Evolutionary conservation across 495 filamentous ascomycete species (phyloP), one percentile per base, ranked within the genome.

Genomic region (Lentithecium fluviatile): DNA sequence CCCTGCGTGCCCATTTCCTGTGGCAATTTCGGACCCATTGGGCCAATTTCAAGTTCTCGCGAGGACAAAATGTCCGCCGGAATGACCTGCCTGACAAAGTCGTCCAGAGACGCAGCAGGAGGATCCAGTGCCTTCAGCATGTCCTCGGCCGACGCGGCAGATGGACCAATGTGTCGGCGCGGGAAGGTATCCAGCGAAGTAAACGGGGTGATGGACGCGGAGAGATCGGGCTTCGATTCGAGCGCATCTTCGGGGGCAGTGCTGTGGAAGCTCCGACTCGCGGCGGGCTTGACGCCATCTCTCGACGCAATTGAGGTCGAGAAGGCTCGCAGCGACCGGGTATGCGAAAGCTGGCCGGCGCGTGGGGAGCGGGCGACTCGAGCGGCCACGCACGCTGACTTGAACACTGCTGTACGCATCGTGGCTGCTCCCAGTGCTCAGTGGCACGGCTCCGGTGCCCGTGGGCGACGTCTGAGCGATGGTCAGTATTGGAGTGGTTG

Each of bases 131-230:
- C 81, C 45, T 85, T 81, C 36, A 98, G 84, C 94, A 98, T 98
- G 67, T 87, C 76, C 62, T 85, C 72, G 0, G 83, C 83, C 47
- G 87, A 86, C 34, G 79, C 76, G 20, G 86, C 79, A 45, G 87
- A 85, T n/a, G 94, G 94, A 2, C 94, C 94, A 75, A 97, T 95
- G 70, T 98, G 94, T n/a, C 94, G 85, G 24, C 86, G 79, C 50
- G 88, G 80, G 71, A 98, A 98, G 23, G 84, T 88, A 75, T 81
- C 79, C 5, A 79, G 71, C 4, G 76, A 70, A 21, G 67, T 60
- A 60, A 79, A 78, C 19, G 76, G 65, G 13, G 32, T 29, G 29
- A 52, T 23, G 23, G 20, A 11, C 38, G 34, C 38, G 20, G 46
- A 34, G 29, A 51, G 19, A 25, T 21, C 10, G 13, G 60, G 37